Evolutionary conservation across 164 flowering plant species (phyloP), one percentile per base, ranked within the genome.

Genomic region (Vitis rupestris): DNA sequence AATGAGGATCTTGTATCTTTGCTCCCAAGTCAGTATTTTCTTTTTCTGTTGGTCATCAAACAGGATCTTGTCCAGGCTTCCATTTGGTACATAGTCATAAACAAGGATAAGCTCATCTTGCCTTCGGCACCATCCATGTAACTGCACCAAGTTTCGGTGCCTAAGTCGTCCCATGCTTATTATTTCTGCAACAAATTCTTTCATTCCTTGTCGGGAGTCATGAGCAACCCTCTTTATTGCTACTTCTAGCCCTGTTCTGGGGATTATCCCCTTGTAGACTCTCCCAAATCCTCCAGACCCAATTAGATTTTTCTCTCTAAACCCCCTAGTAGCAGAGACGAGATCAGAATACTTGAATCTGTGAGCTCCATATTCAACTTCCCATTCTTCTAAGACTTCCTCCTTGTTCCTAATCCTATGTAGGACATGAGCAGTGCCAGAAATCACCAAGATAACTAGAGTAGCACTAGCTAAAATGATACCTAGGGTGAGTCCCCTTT

Each of bases 281-380:
- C 69, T 53, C 0, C 85, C 85, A 53, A 82, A 82, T 11, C 85
- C 85, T 1, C 85, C 85, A 31, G 0, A 2, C 1, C 85, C 85
- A 1, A 82, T 71, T 2, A 82, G 53, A 64, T 72, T 77, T 30
- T 68, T 69, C 7, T 82, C 75, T 10, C 68, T 68, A 52, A 82
- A 79, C 2, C 81, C 76, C 14, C 52, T 77, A 2, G 82, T 79
- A 30, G 82, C 85, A 23, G 60, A 0, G 66, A 68, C 72, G 31
- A 82, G 76, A 9, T 82, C 82, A 10, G 17, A 15, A 44, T 27
- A 61, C n/a, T 61, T 61, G 17, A 61, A 61, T n/a, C 63, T 61
- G 12, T 29, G 10, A 19, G 63, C 12, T 10, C 44, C 44, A 23
- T 61, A 61, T 10, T 27, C 63, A 27, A n/a, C 44, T 44, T 61